A percentile compares a stretch with the other conserved stretches of the same genome.
Evolutionary conservation across 2,329 filamentous ascomycete species (phyloP).

Genomic region (Anisogramma anomala): DNA sequence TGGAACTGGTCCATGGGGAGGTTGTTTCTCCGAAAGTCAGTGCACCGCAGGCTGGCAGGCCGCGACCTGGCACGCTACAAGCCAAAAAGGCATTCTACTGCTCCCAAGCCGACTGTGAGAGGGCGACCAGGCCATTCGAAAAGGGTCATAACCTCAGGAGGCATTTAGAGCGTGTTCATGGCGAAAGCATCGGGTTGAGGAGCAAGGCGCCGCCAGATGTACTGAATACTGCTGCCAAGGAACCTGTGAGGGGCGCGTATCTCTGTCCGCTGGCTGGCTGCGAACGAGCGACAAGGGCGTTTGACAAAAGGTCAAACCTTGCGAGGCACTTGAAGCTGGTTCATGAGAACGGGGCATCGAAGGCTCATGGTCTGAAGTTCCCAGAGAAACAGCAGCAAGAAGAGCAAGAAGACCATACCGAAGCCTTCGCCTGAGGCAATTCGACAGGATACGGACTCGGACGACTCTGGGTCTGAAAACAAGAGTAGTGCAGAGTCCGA

Average conservation of each 20-base stretch:
- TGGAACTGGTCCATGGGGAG: slow-evolving; percentile 31
- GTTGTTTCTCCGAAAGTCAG: not conserved
- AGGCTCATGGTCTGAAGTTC: slow-evolving; percentile 21
- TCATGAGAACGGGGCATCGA: slow-evolving; percentile 36
- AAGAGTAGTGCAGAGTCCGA: not conserved
- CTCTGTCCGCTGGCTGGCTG: not conserved
- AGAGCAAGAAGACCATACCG: slow-evolving; percentile 17
- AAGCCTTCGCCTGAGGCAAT: not conserved
- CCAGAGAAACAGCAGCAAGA: slow-evolving; percentile 12
- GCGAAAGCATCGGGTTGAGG: slow-evolving; percentile 11
- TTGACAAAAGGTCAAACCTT: slow-evolving; percentile 15
- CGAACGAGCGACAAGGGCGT: not conserved
- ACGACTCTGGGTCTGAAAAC: slow-evolving; percentile 4
- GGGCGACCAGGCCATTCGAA: not conserved
- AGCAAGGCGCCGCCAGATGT: too few relatives aligned
- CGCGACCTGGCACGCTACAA: slow-evolving; percentile 2
- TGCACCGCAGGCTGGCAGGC: not conserved
- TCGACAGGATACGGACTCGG: not conserved
- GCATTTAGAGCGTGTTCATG: slow-evolving; percentile 36
- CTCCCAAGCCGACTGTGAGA: not conserved
- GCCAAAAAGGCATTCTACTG: not conserved
- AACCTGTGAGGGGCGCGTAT: not conserved
- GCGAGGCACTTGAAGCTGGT: slow-evolving; percentile 32
- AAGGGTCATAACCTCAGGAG: slow-evolving; percentile 21
- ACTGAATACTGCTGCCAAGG: too few relatives aligned